These are phyloP conservation scores for Fistulinella staudtii DNA, from an alignment of 1,284 basidiomycete species.

Conservation along the genomic window DNA sequence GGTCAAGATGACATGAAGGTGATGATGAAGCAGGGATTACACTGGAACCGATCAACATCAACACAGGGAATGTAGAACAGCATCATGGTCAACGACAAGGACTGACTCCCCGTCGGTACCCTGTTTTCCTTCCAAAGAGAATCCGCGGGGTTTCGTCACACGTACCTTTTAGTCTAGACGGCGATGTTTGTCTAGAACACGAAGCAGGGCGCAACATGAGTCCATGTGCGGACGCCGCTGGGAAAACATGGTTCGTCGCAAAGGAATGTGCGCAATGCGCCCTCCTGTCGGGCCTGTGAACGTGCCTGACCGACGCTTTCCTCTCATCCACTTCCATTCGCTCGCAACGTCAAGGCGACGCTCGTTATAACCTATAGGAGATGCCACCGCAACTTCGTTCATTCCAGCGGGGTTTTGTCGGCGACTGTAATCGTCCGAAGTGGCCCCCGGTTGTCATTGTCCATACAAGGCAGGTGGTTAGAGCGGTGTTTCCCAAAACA, in stretches of 20 bases:
- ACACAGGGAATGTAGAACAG: neutral
- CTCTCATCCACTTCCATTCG: too few relatives aligned
- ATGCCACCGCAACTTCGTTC: neutral
- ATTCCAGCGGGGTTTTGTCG: neutral
- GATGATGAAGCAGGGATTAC: too few relatives aligned
- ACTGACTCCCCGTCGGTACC: neutral
- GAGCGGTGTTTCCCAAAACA: conserved; percentile 7
- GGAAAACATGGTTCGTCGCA: neutral
- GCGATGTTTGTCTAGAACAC: neutral
- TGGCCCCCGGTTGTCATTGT: conserved; percentile 11
- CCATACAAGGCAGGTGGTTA: neutral
- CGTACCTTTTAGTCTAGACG: conserved; percentile 6
- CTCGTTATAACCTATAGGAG: neutral
- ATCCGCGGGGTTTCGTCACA: neutral
- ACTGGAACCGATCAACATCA: neutral
- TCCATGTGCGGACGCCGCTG: neutral
- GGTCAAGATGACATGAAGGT: too few relatives aligned
- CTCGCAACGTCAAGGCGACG: neutral
- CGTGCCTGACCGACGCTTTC: neutral
- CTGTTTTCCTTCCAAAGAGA: neutral
- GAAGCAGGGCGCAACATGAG: neutral
- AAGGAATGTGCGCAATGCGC: neutral
- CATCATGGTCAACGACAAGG: neutral
- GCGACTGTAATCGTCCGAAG: neutral
- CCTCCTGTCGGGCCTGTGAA: neutral